Conservation (phyloP, 1,284 basidiomycete species). For the Polyporus tsugae region DNA sequence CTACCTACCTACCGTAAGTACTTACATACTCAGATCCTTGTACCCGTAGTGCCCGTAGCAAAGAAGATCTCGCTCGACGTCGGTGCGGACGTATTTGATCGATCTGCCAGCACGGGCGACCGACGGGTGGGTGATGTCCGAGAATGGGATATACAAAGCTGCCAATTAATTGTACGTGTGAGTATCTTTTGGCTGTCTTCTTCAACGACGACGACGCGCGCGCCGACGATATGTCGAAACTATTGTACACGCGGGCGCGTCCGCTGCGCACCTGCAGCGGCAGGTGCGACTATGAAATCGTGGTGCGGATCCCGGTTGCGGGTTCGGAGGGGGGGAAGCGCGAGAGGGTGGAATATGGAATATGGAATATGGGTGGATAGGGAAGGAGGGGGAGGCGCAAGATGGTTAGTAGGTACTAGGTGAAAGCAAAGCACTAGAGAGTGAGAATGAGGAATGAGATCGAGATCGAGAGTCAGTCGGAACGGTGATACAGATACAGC, state of each 20-base stretch:
- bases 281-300: background rate
- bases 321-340: background rate
- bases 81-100: background rate
- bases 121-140: background rate
- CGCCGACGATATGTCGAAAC: conserved; percentile 13
- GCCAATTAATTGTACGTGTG: conserved; percentile 20
- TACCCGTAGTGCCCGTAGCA: background rate
- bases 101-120: background rate
- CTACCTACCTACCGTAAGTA: background rate
- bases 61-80: background rate
- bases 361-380: background rate
- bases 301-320: background rate
- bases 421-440: background rate
- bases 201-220: background rate
- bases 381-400: background rate
- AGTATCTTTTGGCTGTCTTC: conserved; percentile 19
- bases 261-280: conserved; percentile 2
- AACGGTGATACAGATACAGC: conserved; percentile 6
- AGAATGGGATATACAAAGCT: background rate
- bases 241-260: conserved; percentile 28
- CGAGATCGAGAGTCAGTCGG: conserved; percentile 9
- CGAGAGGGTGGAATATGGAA: background rate
- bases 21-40: background rate
- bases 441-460: background rate
- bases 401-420: background rate